Evolutionary conservation across 768 basidiomycete genomes (phyloP).

Genomic region (Xerocomellus intermedius): DNA sequence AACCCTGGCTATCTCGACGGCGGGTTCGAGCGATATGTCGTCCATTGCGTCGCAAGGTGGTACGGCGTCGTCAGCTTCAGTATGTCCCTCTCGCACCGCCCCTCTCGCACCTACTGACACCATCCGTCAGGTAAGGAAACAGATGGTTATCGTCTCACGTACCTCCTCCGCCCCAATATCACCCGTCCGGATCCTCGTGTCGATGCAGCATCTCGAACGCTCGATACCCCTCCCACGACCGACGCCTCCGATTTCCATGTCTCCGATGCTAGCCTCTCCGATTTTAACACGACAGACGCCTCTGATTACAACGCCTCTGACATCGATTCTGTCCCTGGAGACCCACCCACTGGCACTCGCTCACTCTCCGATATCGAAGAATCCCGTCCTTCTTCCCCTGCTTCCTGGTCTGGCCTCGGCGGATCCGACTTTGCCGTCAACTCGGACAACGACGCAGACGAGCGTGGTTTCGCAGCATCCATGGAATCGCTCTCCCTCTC

Average conservation of each 20-base stretch:
- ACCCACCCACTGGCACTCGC: slow-evolving; percentile 8
- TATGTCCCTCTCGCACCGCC: slow-evolving; percentile 36
- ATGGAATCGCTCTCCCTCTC: slow-evolving; percentile 37
- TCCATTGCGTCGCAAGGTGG: slow-evolving; percentile 81
- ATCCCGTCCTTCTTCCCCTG: slow-evolving; percentile 29
- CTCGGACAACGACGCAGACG: slow-evolving; percentile 29
- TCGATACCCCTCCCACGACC: slow-evolving; percentile 74
- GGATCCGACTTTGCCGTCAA: slow-evolving; percentile 33
- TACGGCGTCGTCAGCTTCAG: slow-evolving; percentile 81
- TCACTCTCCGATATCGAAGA: slow-evolving; percentile 28
- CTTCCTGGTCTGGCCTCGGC: slow-evolving; percentile 40
- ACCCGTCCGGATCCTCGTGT: slow-evolving; percentile 51
- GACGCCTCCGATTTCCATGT: slow-evolving; percentile 59
- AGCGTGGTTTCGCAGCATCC: slow-evolving; percentile 32
- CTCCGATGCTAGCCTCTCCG: slow-evolving; percentile 44
- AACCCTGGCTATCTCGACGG: slow-evolving; percentile 41
- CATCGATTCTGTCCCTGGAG: slow-evolving; percentile 18
- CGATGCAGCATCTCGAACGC: slow-evolving; percentile 27
- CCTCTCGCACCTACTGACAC: neutral
- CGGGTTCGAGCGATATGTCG: slow-evolving; percentile 74
- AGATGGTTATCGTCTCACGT: slow-evolving; percentile 62
- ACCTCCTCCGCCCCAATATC: slow-evolving; percentile 77
- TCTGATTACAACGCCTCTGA: slow-evolving; percentile 26
- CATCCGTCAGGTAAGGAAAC: slow-evolving; percentile 40
- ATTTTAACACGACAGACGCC: slow-evolving; percentile 26